These are phyloP conservation scores for Termitomyces sp. DNA, from an alignment of 768 basidiomycete genomes.

Conservation along the genomic window DNA sequence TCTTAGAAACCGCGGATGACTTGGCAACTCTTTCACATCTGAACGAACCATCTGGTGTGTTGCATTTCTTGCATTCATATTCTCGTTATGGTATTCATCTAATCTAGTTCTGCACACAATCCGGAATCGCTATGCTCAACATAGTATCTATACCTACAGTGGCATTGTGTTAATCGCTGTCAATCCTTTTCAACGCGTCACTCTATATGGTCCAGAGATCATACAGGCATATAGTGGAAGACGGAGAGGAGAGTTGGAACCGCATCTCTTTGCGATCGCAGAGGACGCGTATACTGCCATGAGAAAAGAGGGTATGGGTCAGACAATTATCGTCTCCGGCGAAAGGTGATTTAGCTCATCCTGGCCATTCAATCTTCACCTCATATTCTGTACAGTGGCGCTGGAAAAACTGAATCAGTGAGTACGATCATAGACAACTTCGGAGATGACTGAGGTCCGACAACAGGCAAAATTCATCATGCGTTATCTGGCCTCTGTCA, in stretches of 20 bases:
- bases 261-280: conserved; percentile 97
- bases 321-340: conserved; percentile 98
- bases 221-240: conserved; percentile 95
- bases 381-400: conserved; percentile 62
- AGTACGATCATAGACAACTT: conserved; percentile 4
- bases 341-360: conserved; percentile 64
- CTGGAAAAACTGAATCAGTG: conserved; percentile 98
- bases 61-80: not conserved
- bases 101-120: conserved; percentile 88
- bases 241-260: conserved; percentile 91
- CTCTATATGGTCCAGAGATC: conserved; percentile 94
- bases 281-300: conserved; percentile 99
- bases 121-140: conserved; percentile 92
- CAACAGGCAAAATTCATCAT: conserved; percentile 94
- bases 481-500: conserved; percentile 97
- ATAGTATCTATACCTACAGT: conserved; percentile 98
- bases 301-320: conserved; percentile 89
- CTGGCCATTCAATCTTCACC: conserved; percentile 8
- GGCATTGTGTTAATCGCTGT: conserved; percentile 98
- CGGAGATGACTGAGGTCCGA: conserved; percentile 2
- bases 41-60: conserved; percentile 92
- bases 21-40: conserved; percentile 96
- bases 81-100: not conserved
- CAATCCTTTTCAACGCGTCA: conserved; percentile 97
- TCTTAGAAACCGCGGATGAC: conserved; percentile 96